Evolutionary conservation across 192 early-diverging fungal genomes (phyloP).

Genomic region (Cetraspora pellucida): DNA sequence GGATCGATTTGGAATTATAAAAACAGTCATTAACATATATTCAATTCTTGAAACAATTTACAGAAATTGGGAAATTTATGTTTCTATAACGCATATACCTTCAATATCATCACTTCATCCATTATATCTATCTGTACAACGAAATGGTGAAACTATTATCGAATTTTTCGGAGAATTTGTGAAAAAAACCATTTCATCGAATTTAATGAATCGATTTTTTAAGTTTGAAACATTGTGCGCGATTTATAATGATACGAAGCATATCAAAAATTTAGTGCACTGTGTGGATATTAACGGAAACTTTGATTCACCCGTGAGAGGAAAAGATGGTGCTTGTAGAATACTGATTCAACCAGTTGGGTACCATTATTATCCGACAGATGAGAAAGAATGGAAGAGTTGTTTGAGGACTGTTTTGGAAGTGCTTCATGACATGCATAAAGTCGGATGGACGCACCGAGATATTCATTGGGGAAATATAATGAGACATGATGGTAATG

Average conservation of each 20-base stretch:
- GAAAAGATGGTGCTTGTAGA: not conserved
- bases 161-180: slow-evolving; percentile 11
- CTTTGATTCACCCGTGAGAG: not conserved
- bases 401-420: not conserved
- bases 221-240: not conserved
- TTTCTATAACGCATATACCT: not conserved
- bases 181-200: not conserved
- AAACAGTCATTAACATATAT: not conserved
- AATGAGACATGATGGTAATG: not conserved
- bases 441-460: slow-evolving; percentile 7
- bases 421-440: slow-evolving; percentile 14
- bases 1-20: slow-evolving; percentile 5
- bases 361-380: slow-evolving; percentile 3
- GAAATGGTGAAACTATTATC: not conserved
- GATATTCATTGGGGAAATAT: slow-evolving; percentile 23
- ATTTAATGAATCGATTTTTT: not conserved
- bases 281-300: not conserved
- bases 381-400: not conserved
- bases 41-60: not conserved
- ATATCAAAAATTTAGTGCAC: slow-evolving; percentile 14
- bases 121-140: not conserved
- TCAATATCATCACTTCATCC: not conserved
- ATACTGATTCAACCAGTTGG: slow-evolving; percentile 12
- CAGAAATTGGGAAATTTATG: not conserved
- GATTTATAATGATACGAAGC: not conserved